Base-by-base conservation (phyloP, 306 rosid genomes). In the Quercus aquifolioides region DNA sequence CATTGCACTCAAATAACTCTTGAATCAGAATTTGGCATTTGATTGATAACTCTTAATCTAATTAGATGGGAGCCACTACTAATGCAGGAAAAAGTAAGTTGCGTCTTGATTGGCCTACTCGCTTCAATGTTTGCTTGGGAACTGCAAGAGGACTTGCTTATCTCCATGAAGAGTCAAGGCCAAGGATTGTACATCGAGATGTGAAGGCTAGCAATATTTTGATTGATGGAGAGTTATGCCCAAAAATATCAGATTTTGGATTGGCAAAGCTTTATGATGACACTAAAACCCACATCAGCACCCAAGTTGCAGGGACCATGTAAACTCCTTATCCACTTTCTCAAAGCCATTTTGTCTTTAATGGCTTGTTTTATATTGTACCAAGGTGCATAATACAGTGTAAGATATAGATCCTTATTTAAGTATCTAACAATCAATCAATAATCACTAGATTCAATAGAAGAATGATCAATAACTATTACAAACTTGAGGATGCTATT, bases 171-270 rank as follows among this genome's bases (percentile, higher is more conserved):
- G 97, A 93, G 80, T 93, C 94, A 6, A 76, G 91, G 19, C 75
- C 76, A 25, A 84, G 97, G 28, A 90, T 93, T 77, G 92, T 93
- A 59, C 97, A 93, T 55, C 88, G 98, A 60, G 97, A 93, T 83
- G 94, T 93, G 69, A 93, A 93, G 75, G 89, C 94, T 70, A 90
- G 98, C 60, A 93, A 93, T 75, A 90, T 93, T 72, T 78, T 93
- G 35, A 93, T 93, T 6, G 97, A 93, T 72, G 74, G 78, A 60
- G 76, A 87, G 49, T 89, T 93, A 62, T 11, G 59, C 62, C 94
- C 94, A 9, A 91, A 93, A 85, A 90, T 93, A 83, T 91, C 98
- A 33, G 97, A 91, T 76, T 93, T 93, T 78, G 94, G 97, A 19
- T 82, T 91, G 74, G 94, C 97, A 67, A 93, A 91, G 74, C 92